A percentile compares a stretch with the other conserved stretches of the same genome.
Evolutionary conservation across 768 basidiomycete species (phyloP).

Genomic region (Myochromella boudieri): DNA sequence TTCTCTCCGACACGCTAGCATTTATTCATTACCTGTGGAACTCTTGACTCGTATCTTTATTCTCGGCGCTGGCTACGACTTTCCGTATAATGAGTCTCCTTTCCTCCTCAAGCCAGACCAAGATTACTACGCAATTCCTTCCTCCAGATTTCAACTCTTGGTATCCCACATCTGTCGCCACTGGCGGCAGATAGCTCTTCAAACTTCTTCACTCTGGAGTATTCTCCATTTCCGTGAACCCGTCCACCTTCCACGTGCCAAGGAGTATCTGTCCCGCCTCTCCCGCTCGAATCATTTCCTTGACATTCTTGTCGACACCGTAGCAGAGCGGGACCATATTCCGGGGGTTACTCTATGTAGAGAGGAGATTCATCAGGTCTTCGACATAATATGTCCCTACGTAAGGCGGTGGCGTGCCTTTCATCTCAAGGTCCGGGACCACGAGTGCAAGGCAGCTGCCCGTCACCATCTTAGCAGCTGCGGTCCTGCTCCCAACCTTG

Average conservation of each 20-base stretch:
- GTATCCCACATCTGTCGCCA: constrained; percentile 58
- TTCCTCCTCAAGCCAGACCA: constrained; percentile 51
- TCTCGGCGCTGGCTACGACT: constrained; percentile 46
- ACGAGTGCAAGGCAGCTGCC: constrained; percentile 55
- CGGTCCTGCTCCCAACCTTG: constrained; percentile 53
- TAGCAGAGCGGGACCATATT: constrained; percentile 46
- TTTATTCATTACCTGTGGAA: constrained; percentile 57
- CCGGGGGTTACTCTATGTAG: constrained; percentile 52
- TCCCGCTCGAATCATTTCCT: constrained; percentile 27
- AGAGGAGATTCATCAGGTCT: constrained; percentile 46
- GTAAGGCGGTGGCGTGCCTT: constrained; percentile 59
- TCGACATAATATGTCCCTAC: constrained; percentile 42
- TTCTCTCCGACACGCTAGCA: constrained; percentile 25
- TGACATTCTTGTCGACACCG: constrained; percentile 60
- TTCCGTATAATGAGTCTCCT: constrained; percentile 44
- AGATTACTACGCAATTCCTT: constrained; percentile 37
- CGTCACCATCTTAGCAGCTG: constrained; percentile 50
- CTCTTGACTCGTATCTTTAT: constrained; percentile 57
- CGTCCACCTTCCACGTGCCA: constrained; percentile 47
- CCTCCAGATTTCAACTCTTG: constrained; percentile 50
- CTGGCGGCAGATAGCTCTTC: constrained; percentile 57
- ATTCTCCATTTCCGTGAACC: constrained; percentile 53
- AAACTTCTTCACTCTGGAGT: constrained; percentile 53
- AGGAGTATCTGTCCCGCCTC: constrained; percentile 42
- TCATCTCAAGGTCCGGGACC: constrained; percentile 58